These are phyloP conservation scores for Trichoderma polysporum DNA, from an alignment of 2,329 filamentous ascomycete species.

Conservation along the genomic window DNA sequence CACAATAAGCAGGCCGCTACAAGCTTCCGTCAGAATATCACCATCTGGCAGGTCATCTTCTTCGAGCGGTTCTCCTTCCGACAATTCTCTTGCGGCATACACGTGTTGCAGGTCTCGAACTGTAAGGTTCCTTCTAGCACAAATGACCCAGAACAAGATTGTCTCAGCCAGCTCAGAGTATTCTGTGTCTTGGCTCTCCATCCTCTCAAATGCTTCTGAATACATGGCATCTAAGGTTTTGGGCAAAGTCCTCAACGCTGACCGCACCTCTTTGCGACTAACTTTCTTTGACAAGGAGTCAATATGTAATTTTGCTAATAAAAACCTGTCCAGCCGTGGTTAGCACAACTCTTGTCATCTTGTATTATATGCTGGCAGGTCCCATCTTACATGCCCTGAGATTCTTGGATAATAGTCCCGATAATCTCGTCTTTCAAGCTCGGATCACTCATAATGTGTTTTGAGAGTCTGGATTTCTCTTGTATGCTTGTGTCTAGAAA, in stretches of 20 bases:
- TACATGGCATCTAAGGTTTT: conserved; percentile 1
- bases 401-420: not conserved
- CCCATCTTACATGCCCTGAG: not conserved
- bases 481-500: not conserved
- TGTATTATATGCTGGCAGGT: no score
- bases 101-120: conserved; percentile 12
- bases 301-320: not conserved
- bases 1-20: conserved; percentile 5
- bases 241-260: not conserved
- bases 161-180: conserved; percentile 7
- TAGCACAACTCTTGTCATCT: not conserved
- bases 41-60: not conserved
- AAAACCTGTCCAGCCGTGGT: not conserved
- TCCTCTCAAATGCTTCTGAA: not conserved
- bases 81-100: not conserved
- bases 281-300: not conserved
- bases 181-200: not conserved
- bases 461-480: not conserved
- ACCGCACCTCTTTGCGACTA: not conserved
- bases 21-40: not conserved
- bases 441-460: not conserved
- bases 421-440: not conserved
- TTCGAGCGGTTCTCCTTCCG: not conserved
- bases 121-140: not conserved
- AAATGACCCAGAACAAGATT: conserved; percentile 11